phyloP scores from a whole-genome alignment of 495 filamentous ascomycete genomes.

The Aspergillus funiculosus region DNA sequence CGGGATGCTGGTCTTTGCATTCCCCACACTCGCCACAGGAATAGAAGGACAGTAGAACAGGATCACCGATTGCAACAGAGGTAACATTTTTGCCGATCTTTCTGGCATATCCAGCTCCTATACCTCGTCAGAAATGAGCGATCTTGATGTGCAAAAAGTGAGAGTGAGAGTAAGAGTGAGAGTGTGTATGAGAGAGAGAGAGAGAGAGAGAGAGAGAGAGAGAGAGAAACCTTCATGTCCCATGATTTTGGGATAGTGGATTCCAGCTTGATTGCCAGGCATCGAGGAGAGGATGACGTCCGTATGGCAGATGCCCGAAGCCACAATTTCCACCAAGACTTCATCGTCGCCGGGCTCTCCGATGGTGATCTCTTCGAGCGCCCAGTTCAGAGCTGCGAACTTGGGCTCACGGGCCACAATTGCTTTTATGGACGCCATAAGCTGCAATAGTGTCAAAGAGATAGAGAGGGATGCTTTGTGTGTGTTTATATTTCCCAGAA shows the following conservation, averaged over 20 bases:
- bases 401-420: constrained; percentile 21
- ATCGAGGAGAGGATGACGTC: constrained; percentile 25
- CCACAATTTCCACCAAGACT: constrained; percentile 34
- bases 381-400: constrained; percentile 12
- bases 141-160: too few species aligned
- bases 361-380: constrained; percentile 26
- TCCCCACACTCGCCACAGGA: constrained; percentile 32
- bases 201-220: not conserved
- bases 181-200: not conserved
- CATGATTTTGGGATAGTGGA: constrained; percentile 21
- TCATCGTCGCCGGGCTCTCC: constrained; percentile 27
- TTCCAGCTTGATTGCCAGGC: constrained; percentile 6
- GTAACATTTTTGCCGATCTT: constrained; percentile 35
- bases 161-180: not conserved
- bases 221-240: constrained; percentile 24
- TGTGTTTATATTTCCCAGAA: too few species aligned
- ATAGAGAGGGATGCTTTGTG: too few species aligned
- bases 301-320: constrained; percentile 40
- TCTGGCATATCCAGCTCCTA: constrained; percentile 39
- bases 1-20: constrained; percentile 20
- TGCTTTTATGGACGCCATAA: constrained; percentile 12
- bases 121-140: not conserved
- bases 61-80: constrained; percentile 36
- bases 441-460: too few species aligned
- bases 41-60: constrained; percentile 40